Evolutionary conservation across 768 basidiomycete species (phyloP).

Genomic region (Suillus alpinus): DNA sequence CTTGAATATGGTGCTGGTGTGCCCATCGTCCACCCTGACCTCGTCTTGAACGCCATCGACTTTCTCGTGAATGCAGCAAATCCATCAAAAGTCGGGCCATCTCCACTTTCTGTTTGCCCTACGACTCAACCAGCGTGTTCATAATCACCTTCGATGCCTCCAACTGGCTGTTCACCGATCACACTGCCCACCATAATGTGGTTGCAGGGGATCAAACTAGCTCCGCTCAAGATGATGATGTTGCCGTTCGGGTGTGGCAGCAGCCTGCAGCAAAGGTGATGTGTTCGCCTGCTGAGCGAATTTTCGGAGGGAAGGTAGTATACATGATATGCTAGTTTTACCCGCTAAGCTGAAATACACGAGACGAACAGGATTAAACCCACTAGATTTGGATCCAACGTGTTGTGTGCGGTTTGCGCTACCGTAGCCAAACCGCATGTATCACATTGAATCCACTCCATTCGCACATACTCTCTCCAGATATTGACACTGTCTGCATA

Average conservation of each 20-base stretch:
- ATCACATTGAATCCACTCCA: too few relatives aligned
- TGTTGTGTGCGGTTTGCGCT: constrained; percentile 38
- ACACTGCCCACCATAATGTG: not conserved
- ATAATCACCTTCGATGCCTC: not conserved
- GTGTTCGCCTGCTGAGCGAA: constrained; percentile 23
- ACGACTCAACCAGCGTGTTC: not conserved
- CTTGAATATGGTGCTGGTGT: not conserved
- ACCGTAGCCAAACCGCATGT: too few relatives aligned
- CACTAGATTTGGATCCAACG: constrained; percentile 30
- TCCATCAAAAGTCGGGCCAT: not conserved
- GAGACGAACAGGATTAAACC: constrained; percentile 15
- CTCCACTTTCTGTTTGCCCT: not conserved
- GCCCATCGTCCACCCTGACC: not conserved
- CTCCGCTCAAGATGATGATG: constrained; percentile 7
- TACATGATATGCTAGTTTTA: constrained; percentile 49
- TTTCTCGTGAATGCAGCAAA: not conserved
- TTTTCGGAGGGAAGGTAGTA: constrained; percentile 42
- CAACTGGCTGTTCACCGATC: not conserved
- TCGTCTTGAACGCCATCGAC: not conserved
- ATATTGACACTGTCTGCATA: constrained; percentile 68
- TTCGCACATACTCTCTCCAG: constrained; percentile 87
- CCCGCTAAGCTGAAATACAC: constrained; percentile 3
- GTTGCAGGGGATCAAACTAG: not conserved
- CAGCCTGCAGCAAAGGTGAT: constrained; percentile 31
- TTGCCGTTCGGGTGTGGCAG: constrained; percentile 32